Evolutionary conservation across 306 rosid genomes (phyloP), one percentile per base, ranked within the genome.

Genomic region (Dalbergia oliveri): DNA sequence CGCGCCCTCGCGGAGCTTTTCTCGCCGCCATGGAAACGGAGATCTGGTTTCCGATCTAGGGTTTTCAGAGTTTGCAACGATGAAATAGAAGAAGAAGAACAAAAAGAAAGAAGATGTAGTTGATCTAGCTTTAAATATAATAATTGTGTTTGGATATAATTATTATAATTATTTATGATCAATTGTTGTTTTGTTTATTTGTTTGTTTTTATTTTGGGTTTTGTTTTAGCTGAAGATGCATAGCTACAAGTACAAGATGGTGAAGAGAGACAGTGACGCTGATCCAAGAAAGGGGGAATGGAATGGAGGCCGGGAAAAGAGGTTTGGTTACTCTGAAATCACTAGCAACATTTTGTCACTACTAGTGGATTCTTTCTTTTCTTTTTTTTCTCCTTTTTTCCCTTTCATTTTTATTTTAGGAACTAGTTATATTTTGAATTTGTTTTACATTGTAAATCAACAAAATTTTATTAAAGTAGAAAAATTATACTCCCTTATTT

Each of bases 1-100:
- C 87, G 44, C 88, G 90, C 66, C 75, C 82, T 73, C 90, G 79
- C 11, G 60, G 11, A 34, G 86, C 66, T 69, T 79, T 89, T 54
- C 90, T 73, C 13, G 84, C 73, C 49, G 88, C 87, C 91, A 88
- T 89, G 11, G 16, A 21, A 70, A 80, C 66, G 58, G 85, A 82
- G 86, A 83, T 78, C 77, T 26, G 86, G 67, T 4, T 26, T 66
- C 66, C 62, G 5, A 69, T 74, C 80, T 76, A 86, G 91, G 95
- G 88, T 86, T 89, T 72, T 18, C 26, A 4, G 81, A 82, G 71
- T 68, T 59, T 33, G 76, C 73, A 19, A 76, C n/a, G 66, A 47
- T 35, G 3, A 79, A 79, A 60, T 9, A 53, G 11, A 76, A 53
- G 4, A 62, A 12, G 62, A 59, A 16, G 76, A 5, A 56, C n/a